Evolutionary conservation across 225 moss, liverwort and hornwort genomes (phyloP).

Genomic region (Physcomitrium patens): DNA sequence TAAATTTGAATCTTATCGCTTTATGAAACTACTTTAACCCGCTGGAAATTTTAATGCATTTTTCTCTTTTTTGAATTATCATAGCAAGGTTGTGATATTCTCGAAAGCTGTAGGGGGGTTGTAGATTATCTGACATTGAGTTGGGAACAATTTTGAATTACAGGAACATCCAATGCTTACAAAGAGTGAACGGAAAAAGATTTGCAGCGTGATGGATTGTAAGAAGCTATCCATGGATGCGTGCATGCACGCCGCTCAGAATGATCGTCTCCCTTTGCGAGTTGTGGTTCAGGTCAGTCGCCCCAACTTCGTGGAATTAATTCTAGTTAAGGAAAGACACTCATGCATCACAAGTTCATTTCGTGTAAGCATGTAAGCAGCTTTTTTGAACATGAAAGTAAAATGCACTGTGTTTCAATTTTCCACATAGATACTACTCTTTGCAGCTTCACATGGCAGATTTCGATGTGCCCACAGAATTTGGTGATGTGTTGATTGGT

Average conservation of each 20-base stretch:
- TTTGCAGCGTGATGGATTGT: slow-evolving; percentile 88
- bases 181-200: slow-evolving; percentile 78
- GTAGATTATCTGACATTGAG: neutral
- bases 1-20: neutral
- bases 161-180: slow-evolving; percentile 87
- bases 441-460: too few species aligned
- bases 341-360: neutral
- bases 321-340: neutral
- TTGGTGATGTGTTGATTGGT: neutral
- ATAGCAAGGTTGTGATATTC: neutral
- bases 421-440: too few species aligned
- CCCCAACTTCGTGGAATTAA: slow-evolving; percentile 1
- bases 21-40: neutral
- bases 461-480: too few species aligned
- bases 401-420: too few species aligned
- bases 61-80: too few species aligned
- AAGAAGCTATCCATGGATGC: slow-evolving; percentile 95
- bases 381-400: too few species aligned
- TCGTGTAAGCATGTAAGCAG: neutral
- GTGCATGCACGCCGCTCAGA: slow-evolving; percentile 92
- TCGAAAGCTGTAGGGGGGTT: neutral
- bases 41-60: too few species aligned
- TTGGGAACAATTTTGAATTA: slow-evolving; percentile 13
- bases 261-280: slow-evolving; percentile 87
- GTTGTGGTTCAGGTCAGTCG: slow-evolving; percentile 75